A percentile compares a stretch with the other conserved stretches of the same genome.
phyloP scores from a whole-genome alignment of 139 green algal species.

The Chlamydomonas eustigma region DNA sequence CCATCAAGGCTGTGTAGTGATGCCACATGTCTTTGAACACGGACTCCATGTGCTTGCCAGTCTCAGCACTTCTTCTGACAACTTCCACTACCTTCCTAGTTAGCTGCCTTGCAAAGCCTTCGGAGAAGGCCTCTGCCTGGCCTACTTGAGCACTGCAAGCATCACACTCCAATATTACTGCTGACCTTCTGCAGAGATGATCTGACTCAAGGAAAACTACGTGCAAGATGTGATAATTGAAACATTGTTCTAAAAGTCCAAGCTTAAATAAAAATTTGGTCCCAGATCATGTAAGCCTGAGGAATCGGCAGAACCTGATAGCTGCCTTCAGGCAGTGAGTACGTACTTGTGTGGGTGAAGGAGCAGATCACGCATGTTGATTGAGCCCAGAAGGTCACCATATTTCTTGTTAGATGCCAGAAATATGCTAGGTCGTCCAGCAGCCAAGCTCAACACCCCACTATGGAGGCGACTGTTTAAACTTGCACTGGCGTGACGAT shows the following conservation, averaged over 20 bases:
- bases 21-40: no score
- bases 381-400: neutral
- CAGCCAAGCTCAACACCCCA: neutral
- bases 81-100: no score
- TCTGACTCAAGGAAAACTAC: neutral
- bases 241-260: no score
- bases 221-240: neutral
- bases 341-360: neutral
- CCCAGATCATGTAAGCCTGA: neutral
- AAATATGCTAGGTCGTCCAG: neutral
- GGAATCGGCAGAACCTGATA: neutral
- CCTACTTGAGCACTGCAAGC: no score
- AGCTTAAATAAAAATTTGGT: neutral
- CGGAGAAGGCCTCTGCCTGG: no score
- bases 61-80: no score
- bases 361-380: neutral
- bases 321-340: neutral
- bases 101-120: no score
- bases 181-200: no score
- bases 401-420: slow-evolving; percentile 11
- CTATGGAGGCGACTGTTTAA: slow-evolving; percentile 4
- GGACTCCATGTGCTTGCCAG: no score
- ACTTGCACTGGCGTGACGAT: neutral
- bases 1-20: no score
- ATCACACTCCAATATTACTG: no score